These are phyloP conservation scores for Salix brachista DNA, from an alignment of 345 rosid species.

Conservation along the genomic window DNA sequence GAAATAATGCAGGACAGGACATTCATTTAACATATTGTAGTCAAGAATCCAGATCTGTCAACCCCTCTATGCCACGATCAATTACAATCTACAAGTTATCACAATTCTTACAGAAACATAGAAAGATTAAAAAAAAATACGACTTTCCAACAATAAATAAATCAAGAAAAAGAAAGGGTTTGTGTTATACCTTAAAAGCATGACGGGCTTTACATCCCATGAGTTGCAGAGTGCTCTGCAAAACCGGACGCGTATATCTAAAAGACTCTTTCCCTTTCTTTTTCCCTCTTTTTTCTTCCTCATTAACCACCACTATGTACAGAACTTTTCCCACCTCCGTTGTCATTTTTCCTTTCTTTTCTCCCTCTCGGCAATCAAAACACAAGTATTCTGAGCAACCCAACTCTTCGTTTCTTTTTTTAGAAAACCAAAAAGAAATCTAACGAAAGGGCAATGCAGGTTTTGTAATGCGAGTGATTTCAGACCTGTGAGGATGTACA, in stretches of 20 bases:
- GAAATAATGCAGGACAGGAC: neutral
- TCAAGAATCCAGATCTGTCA: constrained; percentile 8
- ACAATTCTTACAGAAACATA: neutral
- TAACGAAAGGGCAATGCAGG: constrained; percentile 11
- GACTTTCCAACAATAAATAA: neutral
- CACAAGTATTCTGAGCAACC: neutral
- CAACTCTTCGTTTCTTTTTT: neutral
- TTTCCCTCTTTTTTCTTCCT: constrained; percentile 29
- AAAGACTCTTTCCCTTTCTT: constrained; percentile 53
- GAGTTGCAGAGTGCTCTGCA: constrained; percentile 90
- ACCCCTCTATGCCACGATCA: neutral
- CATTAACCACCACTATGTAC: constrained; percentile 85
- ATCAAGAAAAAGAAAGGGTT: neutral
- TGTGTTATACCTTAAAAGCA: constrained; percentile 78
- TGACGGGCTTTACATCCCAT: constrained; percentile 99
- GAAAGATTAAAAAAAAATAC: neutral
- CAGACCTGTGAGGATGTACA: neutral
- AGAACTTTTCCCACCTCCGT: constrained; percentile 56
- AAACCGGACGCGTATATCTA: constrained; percentile 79
- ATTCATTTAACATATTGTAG: neutral
- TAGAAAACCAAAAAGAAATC: neutral
- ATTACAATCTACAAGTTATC: neutral
- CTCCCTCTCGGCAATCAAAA: constrained; percentile 17
- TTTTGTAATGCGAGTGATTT: neutral
- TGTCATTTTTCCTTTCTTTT: constrained; percentile 18